Conservation (phyloP, 495 filamentous ascomycete species). For the Penicillium atrosanguineum region DNA sequence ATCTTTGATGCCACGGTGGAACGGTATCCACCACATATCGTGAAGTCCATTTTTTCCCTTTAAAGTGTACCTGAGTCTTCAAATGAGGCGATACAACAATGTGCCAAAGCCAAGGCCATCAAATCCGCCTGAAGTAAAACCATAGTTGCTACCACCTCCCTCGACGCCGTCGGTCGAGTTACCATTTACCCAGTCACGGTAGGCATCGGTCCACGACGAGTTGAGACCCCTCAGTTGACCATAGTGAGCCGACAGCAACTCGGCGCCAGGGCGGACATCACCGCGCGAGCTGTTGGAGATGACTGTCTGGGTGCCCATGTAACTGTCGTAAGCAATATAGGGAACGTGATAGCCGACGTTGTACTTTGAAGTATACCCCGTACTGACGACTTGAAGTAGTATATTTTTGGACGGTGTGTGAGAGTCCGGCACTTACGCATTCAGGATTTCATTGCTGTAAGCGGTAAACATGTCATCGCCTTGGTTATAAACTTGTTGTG, state of each 20-base stretch:
- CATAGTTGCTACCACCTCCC: slow-evolving; percentile 37
- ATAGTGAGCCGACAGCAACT: slow-evolving; percentile 43
- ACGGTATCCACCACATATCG: too few species aligned
- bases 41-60: too few species aligned
- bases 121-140: slow-evolving; percentile 30
- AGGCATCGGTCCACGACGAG: slow-evolving; percentile 31
- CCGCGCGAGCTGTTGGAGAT: slow-evolving; percentile 30
- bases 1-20: too few species aligned
- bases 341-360: slow-evolving; percentile 43
- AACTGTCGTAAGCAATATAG: slow-evolving; percentile 37
- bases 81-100: slow-evolving; percentile 29
- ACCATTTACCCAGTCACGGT: slow-evolving; percentile 26
- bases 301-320: slow-evolving; percentile 30
- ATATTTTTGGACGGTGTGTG: background rate
- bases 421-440: slow-evolving; percentile 21
- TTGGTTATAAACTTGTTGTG: slow-evolving; percentile 42
- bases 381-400: slow-evolving; percentile 14
- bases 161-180: slow-evolving; percentile 28
- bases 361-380: slow-evolving; percentile 44
- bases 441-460: slow-evolving; percentile 32
- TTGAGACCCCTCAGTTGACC: slow-evolving; percentile 30
- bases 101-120: slow-evolving; percentile 39
- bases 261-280: slow-evolving; percentile 33
- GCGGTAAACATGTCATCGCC: slow-evolving; percentile 37
- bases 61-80: too few species aligned